Evolutionary conservation across 106 monocot genomes (phyloP), one percentile per base, ranked within the genome.

Genomic region (Acorus calamus): DNA sequence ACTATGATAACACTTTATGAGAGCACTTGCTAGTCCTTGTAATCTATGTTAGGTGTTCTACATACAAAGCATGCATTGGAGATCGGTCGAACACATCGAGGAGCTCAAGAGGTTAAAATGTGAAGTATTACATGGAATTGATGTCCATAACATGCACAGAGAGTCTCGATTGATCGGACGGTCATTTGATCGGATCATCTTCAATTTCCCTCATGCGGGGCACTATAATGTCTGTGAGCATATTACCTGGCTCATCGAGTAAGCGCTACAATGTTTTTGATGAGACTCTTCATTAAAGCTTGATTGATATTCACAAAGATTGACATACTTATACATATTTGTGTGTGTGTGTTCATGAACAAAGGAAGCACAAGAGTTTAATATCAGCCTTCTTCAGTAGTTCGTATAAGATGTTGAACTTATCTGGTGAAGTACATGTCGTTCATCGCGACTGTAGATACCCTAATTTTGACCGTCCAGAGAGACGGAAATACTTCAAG

Each of bases 191-290:
- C 28, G 80, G 7, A 76, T 88, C 44, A 54, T 88, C 14, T 88
- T 75, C 57, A 88, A 88, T 66, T 88, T 88, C 46, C 88, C 84
- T 4, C 87, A 88, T 57, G 78, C 81, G 7, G 88, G 82, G 28
- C 28, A 28, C 6, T 83, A 76, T 45, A 72, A 71, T 61, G 79
- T 79, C 52, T 76, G 76, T 6, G 72, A 72, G 14, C 55, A 63
- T 56, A 10, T 63, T 7, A 6, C 10, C 2, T 46, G n/a, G 46
- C 3, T 71, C 14, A 71, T 71, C 47, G 42, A 55, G 62, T 71
- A 49, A 50, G 61, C 44, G 2, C 42, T 49, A 28, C 8, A 11
- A 8, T 12, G n/a, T 5, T 42, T 61, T 60, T 70, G 9, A 52
- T 7, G 66, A 2, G 54, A 7, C 13, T 7, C 12, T 8, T 58